Base-by-base conservation (phyloP, 345 rosid genomes). In the Erucastrum elatum region DNA sequence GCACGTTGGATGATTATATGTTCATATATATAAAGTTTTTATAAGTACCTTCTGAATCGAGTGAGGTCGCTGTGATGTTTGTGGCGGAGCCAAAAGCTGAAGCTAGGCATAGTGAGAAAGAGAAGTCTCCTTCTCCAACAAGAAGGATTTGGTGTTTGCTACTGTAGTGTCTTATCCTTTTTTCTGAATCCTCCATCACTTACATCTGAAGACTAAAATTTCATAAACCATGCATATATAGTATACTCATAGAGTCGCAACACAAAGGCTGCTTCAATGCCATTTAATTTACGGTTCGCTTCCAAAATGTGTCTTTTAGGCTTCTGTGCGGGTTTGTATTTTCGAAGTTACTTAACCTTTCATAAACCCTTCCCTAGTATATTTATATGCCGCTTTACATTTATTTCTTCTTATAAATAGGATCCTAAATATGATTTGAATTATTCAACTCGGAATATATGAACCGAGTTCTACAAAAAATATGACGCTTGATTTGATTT, bases 51-150 rank as follows among this genome's bases (percentile, higher is more conserved):
- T 75, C 77, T 0, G 84, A 41, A 51, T 88, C 89, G 11, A 85
- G 82, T 71, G 85, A 85, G 55, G 90, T 87, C 17, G 94, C 88
- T 2, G 86, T 86, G 79, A 88, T 83, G 84, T 88, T 88, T n/a
- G 29, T 27, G 12, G 94, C 88, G 16, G 86, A 85, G 25, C 91
- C 89, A 70, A 89, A 89, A 8, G 86, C 79, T 61, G 70, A 76
- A 68, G 94, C 91, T 66, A 86, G 77, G 65, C 80, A 82, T 69
- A 81, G 71, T 66, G 91, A 80, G 77, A 87, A 86, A 9, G 91
- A 89, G 77, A 87, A 85, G 79, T 89, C 86, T n/a, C 88, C 94
- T 77, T 87, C 94, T 61, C 92, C 90, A 0, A 87, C 88, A 31
- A 87, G 74, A 35, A 89, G 64, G 7, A 88, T 86, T 76, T 82